These are phyloP conservation scores for Melastoma candidum DNA, from an alignment of 441 rosid genomes.

Conservation along the genomic window DNA sequence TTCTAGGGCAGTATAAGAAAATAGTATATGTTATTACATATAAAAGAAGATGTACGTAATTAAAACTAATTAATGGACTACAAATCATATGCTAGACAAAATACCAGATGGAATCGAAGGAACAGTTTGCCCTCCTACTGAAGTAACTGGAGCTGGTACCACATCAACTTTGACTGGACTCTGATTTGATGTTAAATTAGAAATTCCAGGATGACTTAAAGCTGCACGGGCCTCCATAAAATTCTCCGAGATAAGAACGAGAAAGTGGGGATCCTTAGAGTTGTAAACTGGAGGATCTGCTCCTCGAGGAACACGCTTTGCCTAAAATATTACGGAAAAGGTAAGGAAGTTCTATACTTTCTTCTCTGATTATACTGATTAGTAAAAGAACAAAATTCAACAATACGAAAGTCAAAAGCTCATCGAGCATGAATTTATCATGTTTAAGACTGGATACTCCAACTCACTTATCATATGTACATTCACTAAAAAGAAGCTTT, in stretches of 20 bases:
- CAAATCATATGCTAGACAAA: conserved; percentile 6
- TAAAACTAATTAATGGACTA: background rate
- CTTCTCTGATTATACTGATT: too few relatives aligned
- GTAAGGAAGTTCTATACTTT: background rate
- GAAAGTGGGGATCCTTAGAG: conserved; percentile 64
- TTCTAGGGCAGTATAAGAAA: too few relatives aligned
- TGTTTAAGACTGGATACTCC: too few relatives aligned
- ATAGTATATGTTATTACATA: background rate
- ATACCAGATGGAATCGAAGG: conserved; percentile 59
- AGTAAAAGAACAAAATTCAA: too few relatives aligned
- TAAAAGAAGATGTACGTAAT: background rate
- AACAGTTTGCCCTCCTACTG: conserved; percentile 59
- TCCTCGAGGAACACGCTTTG: conserved; percentile 55
- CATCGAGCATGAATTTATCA: too few relatives aligned
- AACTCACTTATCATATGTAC: background rate
- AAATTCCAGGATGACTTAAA: conserved; percentile 61
- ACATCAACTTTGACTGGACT: conserved; percentile 82
- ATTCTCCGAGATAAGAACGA: conserved; percentile 75
- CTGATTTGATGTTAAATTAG: conserved; percentile 56
- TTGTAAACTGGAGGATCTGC: conserved; percentile 63
- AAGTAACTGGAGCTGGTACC: conserved; percentile 35
- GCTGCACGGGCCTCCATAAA: conserved; percentile 92
- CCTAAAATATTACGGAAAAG: conserved; percentile 25
- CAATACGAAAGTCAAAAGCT: too few relatives aligned
- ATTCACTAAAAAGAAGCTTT: background rate